A percentile compares a stretch with the other conserved stretches of the same genome.
phyloP scores from a whole-genome alignment of 257 asterid species.

The Cruciata laevipes region DNA sequence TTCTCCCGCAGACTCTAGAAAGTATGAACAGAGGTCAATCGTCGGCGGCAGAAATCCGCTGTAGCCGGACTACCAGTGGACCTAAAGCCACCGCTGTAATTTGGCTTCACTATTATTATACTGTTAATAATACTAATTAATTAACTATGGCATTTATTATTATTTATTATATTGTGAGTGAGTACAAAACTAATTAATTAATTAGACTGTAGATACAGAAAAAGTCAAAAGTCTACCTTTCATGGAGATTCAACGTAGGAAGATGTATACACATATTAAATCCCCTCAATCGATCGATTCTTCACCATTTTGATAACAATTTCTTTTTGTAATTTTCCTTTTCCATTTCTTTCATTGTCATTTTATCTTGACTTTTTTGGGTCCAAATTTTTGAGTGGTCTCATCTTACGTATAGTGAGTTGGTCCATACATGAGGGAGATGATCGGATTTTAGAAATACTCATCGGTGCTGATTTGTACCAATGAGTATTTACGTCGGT shows the following conservation, averaged over 20 bases:
- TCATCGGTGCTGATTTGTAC: no score
- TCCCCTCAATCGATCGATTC: background rate
- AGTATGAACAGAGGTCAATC: background rate
- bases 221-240: slow-evolving; percentile 17
- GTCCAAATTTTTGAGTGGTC: background rate
- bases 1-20: background rate
- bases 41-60: slow-evolving; percentile 11
- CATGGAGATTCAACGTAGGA: slow-evolving; percentile 12
- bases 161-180: background rate
- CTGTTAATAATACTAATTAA: no score
- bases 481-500: no score
- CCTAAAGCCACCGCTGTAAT: slow-evolving; percentile 8
- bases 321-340: background rate
- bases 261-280: background rate
- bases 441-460: background rate
- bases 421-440: slow-evolving; percentile 5
- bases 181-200: background rate
- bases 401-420: background rate
- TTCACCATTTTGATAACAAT: no score
- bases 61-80: slow-evolving; percentile 9
- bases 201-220: background rate
- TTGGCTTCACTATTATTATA: background rate
- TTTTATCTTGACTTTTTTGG: background rate
- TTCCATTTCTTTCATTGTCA: background rate
- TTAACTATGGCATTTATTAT: no score